Evolutionary conservation across 2,329 filamentous ascomycete genomes (phyloP), one percentile per base, ranked within the genome.

Genomic region (Stachybotrys echinatus): DNA sequence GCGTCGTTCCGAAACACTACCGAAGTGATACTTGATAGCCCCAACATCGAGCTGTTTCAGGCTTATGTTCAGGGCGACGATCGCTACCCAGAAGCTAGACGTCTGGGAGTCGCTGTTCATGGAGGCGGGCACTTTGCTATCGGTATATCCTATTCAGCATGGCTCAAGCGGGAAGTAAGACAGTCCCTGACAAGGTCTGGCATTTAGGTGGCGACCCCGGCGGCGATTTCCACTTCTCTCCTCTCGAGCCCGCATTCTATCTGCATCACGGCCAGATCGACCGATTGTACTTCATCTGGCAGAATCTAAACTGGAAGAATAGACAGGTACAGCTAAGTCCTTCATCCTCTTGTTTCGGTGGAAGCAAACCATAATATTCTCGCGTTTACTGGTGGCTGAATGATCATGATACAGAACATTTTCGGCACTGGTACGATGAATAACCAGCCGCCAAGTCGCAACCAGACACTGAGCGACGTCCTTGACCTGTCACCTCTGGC

Each of bases 301-400:
- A 45, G 22, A 45, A 45, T 23, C 22, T 45, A 7, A 22, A 45
- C 22, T 45, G 42, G 42, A 45, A 22, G 22, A 45, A 45, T n/a
- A 5, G 42, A 12, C 42, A 45, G 42, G 42, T 45, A 17, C 5
- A 34, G 27, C 10, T 14, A 34, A 10, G 42, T 14, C 8, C 5
- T 27, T 12, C 8, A 19, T 17, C 6, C 18, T 19, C 5, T 14
- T 21, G n/a, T n/a, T n/a, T n/a, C n/a, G n/a, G n/a, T n/a, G n/a
- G n/a, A n/a, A n/a, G n/a, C n/a, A n/a, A n/a, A n/a, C n/a, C n/a
- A n/a, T n/a, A n/a, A n/a, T n/a, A n/a, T n/a, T 45, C 21, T 23
- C 22, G 14, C 14, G 3, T 34, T 12, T n/a, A 22, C 12, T 17
- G 12, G 10, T 23, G 12, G 42, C 22, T 45, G 22, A 23, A 19